Conservation (phyloP, 352 stramenopile genomes). For the Phytophthora europaea region DNA sequence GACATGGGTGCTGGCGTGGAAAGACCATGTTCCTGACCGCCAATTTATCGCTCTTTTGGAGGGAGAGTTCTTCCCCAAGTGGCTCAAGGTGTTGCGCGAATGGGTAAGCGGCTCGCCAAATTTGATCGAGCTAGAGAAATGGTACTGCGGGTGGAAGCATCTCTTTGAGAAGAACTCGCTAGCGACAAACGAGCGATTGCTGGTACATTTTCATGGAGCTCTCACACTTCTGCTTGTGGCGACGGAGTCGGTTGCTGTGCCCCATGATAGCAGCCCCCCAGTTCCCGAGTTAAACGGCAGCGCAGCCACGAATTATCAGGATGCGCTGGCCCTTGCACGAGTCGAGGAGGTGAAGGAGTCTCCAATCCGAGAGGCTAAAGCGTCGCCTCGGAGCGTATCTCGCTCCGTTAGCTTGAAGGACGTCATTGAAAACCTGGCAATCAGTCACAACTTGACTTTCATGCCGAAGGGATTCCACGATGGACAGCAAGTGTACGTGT, state of each 20-base stretch:
- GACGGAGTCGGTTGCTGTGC: constrained; percentile 24
- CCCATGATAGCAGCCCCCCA: constrained; percentile 18
- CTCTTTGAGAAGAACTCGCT: constrained; percentile 80
- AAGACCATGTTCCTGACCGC: constrained; percentile 65
- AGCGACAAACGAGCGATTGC: constrained; percentile 62
- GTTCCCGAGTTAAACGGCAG: constrained; percentile 65
- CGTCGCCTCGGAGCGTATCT: constrained; percentile 37
- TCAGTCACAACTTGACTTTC: constrained; percentile 84
- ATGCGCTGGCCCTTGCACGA: constrained; percentile 70
- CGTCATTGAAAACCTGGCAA: constrained; percentile 85
- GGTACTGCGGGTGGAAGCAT: constrained; percentile 89
- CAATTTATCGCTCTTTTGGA: constrained; percentile 89
- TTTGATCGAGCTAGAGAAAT: constrained; percentile 77
- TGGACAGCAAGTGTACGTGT: constrained; percentile 83
- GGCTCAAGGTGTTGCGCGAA: constrained; percentile 84
- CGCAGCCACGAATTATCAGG: constrained; percentile 75
- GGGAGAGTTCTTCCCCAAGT: constrained; percentile 93
- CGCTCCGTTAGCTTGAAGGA: constrained; percentile 82
- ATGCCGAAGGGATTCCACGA: constrained; percentile 82
- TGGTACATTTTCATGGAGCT: constrained; percentile 84
- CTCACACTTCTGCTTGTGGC: constrained; percentile 76
- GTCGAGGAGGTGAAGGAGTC: constrained; percentile 38
- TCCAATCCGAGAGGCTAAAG: constrained; percentile 27
- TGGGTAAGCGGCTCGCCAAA: constrained; percentile 72
- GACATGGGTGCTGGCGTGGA: constrained; percentile 83